Evolutionary conservation across 768 basidiomycete species (phyloP).

Genomic region (Suillus subalutaceus): DNA sequence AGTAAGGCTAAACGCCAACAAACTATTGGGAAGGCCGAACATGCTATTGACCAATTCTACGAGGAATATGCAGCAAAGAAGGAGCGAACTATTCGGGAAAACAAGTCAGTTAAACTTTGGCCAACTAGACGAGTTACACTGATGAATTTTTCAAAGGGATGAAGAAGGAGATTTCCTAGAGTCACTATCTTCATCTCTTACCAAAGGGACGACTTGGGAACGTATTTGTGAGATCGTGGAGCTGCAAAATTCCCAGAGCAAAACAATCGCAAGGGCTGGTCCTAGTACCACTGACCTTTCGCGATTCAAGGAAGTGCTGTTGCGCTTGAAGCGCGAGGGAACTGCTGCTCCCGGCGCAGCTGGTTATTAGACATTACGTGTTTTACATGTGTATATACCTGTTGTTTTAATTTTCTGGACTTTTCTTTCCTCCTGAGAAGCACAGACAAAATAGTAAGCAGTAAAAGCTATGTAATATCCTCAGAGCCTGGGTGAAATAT

Average conservation of each 20-base stretch:
- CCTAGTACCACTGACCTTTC: constrained; percentile 87
- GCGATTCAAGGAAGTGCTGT: constrained; percentile 90
- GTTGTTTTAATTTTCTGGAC: neutral
- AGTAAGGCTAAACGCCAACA: constrained; percentile 79
- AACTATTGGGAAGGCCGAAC: constrained; percentile 81
- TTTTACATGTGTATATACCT: constrained; percentile 14
- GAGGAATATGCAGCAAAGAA: constrained; percentile 87
- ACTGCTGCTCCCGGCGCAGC: constrained; percentile 90
- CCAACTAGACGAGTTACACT: neutral
- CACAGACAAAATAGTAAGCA: neutral
- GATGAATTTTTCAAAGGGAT: constrained; percentile 56
- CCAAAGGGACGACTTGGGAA: constrained; percentile 93
- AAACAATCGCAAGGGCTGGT: constrained; percentile 87
- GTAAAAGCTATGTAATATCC: neutral
- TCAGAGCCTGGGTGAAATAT: constrained; percentile 25
- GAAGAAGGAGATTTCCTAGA: constrained; percentile 81
- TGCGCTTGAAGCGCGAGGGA: constrained; percentile 89
- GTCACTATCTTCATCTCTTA: constrained; percentile 72
- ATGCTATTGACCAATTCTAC: constrained; percentile 88
- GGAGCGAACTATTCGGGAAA: constrained; percentile 88
- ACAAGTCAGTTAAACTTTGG: constrained; percentile 64
- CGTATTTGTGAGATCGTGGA: constrained; percentile 87
- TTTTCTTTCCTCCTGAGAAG: neutral
- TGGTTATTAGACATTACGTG: constrained; percentile 64
- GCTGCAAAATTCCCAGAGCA: constrained; percentile 96